Conservation (phyloP, 345 rosid species). For the Excoecaria agallocha region DNA sequence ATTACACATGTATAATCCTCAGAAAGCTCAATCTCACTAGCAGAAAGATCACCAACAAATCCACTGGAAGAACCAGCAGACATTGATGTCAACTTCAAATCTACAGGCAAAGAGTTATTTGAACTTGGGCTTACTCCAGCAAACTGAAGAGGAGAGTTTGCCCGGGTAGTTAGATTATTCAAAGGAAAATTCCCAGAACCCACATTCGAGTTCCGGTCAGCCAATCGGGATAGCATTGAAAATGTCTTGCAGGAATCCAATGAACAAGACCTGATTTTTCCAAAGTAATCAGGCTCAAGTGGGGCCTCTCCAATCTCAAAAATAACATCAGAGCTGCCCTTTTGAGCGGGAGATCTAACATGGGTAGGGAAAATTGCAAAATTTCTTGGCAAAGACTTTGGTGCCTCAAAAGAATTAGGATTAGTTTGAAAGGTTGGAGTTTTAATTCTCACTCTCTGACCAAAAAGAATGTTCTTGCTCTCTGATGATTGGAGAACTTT, state of each 20-base stretch:
- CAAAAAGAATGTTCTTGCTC: conserved; percentile 61
- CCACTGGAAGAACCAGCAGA: conserved; percentile 28
- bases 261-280: conserved; percentile 45
- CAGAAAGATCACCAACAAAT: conserved; percentile 35
- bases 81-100: conserved; percentile 24
- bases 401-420: conserved; percentile 33
- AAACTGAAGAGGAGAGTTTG: conserved; percentile 30
- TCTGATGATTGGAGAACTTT: conserved; percentile 34
- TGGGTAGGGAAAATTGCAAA: conserved; percentile 37
- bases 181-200: conserved; percentile 26
- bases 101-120: neutral
- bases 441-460: conserved; percentile 55
- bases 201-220: conserved; percentile 17
- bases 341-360: conserved; percentile 38
- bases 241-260: conserved; percentile 38
- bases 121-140: conserved; percentile 25
- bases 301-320: conserved; percentile 64
- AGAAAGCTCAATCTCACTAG: conserved; percentile 73
- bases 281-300: conserved; percentile 36
- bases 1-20: conserved; percentile 92
- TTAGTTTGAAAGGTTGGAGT: conserved; percentile 31
- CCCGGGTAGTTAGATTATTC: conserved; percentile 13
- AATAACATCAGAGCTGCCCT: conserved; percentile 49
- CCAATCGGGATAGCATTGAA: conserved; percentile 28
- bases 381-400: conserved; percentile 54